A percentile compares a stretch with the other conserved stretches of the same genome.
Conservation (phyloP, 2,329 filamentous ascomycete genomes). For the Fulvia fulva region DNA sequence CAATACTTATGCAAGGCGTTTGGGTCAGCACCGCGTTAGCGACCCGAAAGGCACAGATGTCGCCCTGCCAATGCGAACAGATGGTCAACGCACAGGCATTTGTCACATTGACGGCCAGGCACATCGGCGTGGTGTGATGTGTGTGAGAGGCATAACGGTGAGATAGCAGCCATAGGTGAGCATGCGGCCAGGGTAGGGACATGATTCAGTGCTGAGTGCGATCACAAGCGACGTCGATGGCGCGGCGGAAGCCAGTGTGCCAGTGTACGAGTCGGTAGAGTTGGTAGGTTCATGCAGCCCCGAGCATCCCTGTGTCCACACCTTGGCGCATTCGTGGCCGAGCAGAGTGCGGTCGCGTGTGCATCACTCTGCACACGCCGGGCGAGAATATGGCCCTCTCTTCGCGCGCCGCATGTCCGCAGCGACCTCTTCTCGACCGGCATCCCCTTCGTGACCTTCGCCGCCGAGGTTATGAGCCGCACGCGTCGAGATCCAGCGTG, state of each 20-base stretch:
- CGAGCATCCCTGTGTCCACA: background rate
- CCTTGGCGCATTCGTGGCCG: background rate
- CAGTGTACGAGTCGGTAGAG: background rate
- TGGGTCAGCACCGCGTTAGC: background rate
- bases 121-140: background rate
- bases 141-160: background rate
- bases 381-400: background rate
- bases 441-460: background rate
- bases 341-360: background rate
- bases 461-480: background rate
- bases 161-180: background rate
- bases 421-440: background rate
- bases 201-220: background rate
- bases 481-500: background rate
- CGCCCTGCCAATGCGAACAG: background rate
- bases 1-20: background rate
- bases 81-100: background rate
- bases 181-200: background rate
- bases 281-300: background rate
- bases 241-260: background rate
- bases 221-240: background rate
- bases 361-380: background rate
- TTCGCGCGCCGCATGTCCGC: background rate
- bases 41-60: background rate
- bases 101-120: background rate